Base-by-base conservation (phyloP, 164 flowering plant species). In the Vitis rotundifolia region DNA sequence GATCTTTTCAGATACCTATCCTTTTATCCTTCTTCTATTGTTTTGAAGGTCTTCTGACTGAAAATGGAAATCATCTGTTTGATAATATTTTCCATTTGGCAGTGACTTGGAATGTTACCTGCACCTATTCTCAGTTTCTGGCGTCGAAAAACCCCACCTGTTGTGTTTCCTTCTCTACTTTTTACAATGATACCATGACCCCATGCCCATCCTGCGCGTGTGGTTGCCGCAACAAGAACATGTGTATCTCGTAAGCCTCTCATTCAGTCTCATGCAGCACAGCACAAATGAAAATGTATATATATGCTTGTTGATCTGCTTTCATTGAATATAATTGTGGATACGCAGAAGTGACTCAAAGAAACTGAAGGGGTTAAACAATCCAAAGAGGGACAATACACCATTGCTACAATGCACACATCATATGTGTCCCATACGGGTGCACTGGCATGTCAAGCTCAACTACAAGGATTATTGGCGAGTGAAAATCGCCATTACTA, bases 21-120 rank as follows among this genome's bases (percentile, higher is more conserved):
- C 26, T 22, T 22, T 22, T 22, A 22, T 22, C 1, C 26, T 22
- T 22, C 26, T 22, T 22, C 1, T 22, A 31, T 4, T 31, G 44
- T 31, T 31, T 31, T 31, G 7, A 28, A 22, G 11, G 7, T 68
- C 29, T 47, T 28, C 68, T 49, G 11, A 18, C 37, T 47, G 12
- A 66, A 66, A 54, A 14, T 44, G 29, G 48, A 44, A 37, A 50
- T 19, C 15, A 13, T 56, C 44, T 31, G 9, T 63, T 28, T 61
- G 9, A 48, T 8, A 22, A n/a, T 2, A 11, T 37, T 63, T 22
- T 55, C 68, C 64, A 10, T 29, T 75, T 16, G 78, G 84, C 93
- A 92, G 94, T 90, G 93, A 92, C 93, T 63, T 90, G 95, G 95
- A 90, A 90, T 72, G 89, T 92, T 56, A 92, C 96, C 0, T 92